Percentiles rank a stretch among this genome's conserved stretches.
Evolutionary conservation across 768 basidiomycete species (phyloP).

Genomic region (Podaxis sp.): DNA sequence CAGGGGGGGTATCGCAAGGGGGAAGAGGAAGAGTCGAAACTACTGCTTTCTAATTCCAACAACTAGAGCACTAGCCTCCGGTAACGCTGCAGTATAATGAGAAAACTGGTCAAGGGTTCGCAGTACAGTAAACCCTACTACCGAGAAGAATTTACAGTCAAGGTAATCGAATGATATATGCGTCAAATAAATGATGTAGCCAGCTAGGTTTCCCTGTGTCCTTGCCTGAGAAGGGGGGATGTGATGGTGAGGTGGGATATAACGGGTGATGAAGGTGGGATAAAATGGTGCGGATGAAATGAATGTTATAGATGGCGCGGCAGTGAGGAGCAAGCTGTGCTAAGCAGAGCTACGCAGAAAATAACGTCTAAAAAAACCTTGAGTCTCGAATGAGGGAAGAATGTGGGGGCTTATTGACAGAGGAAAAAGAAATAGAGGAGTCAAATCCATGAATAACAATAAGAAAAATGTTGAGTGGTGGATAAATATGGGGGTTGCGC

Average conservation of each 20-base stretch:
- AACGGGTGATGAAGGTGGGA: neutral
- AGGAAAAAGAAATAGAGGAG: neutral
- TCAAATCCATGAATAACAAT: neutral
- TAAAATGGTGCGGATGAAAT: neutral
- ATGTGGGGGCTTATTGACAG: neutral
- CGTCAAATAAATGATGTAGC: neutral
- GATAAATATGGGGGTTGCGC: neutral
- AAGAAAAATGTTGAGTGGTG: neutral
- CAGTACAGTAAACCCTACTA: neutral
- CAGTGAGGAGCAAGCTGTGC: neutral
- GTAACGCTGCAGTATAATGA: neutral
- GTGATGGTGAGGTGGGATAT: neutral
- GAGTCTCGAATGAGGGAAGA: neutral
- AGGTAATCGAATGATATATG: neutral
- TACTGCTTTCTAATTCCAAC: neutral
- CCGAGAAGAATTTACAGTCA: neutral
- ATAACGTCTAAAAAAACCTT: neutral
- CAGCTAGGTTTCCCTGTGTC: neutral
- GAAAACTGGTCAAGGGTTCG: neutral
- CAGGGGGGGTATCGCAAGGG: neutral
- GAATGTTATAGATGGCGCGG: neutral
- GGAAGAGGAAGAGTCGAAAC: neutral
- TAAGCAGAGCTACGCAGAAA: neutral
- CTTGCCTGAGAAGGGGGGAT: neutral
- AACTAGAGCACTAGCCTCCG: neutral